phyloP scores from a whole-genome alignment of 345 rosid genomes.

The Alliaria petiolata region DNA sequence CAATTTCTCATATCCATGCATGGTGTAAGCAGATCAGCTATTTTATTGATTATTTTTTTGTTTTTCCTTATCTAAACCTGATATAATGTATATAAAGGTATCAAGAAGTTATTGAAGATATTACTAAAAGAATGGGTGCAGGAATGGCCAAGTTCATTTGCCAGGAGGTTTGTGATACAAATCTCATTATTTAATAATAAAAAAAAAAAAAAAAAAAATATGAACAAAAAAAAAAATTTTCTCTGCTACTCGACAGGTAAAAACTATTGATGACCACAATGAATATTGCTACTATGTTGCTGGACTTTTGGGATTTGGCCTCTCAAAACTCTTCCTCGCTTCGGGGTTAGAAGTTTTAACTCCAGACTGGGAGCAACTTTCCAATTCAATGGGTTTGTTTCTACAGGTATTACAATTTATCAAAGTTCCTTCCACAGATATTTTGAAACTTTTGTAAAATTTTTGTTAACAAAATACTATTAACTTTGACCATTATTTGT shows the following conservation, averaged over 20 bases:
- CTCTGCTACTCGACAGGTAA: neutral
- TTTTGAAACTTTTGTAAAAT: neutral
- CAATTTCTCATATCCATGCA: no score
- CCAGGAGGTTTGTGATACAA: neutral
- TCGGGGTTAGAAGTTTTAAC: neutral
- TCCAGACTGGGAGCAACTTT: neutral
- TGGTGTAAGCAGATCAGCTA: no score
- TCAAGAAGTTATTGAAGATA: neutral
- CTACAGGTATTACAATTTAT: neutral
- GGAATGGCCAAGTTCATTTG: neutral
- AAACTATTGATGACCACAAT: neutral
- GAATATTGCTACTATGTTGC: neutral
- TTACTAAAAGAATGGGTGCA: neutral
- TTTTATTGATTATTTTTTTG: no score
- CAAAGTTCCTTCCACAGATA: neutral
- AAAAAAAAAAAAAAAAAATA: no score
- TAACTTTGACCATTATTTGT: no score
- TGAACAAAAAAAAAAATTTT: neutral
- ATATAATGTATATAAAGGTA: neutral
- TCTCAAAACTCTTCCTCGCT: neutral
- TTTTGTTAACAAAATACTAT: neutral
- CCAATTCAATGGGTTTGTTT: neutral
- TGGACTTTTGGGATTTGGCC: neutral
- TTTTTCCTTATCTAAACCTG: neutral
- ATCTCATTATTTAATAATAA: no score